Evolutionary conservation across 805 yeast species (phyloP).

Genomic region (Myxozyma udenii): DNA sequence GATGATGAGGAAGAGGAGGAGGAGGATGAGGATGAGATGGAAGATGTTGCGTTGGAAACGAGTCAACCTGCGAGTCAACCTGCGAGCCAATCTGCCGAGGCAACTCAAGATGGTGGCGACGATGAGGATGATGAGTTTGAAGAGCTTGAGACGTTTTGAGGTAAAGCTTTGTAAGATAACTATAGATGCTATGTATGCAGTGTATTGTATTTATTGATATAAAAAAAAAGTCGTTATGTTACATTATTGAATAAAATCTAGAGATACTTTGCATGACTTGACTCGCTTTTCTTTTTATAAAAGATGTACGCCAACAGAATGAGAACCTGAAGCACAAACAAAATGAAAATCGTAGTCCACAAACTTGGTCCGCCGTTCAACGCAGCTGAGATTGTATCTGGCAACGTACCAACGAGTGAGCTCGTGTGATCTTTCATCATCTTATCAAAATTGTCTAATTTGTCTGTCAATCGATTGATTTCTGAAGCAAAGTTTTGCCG

Average conservation of each 20-base stretch:
- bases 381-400: conserved; percentile 33
- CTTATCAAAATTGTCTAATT: conserved; percentile 22
- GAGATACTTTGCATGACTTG: conserved; percentile 25
- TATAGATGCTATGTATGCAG: too few relatives aligned
- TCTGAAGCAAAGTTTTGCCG: conserved; percentile 26
- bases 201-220: too few relatives aligned
- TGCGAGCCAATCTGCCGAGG: background rate
- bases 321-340: conserved; percentile 33
- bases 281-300: conserved; percentile 32
- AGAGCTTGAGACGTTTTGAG: conserved; percentile 18
- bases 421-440: conserved; percentile 34
- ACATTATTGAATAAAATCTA: background rate
- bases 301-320: conserved; percentile 35
- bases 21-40: conserved; percentile 36
- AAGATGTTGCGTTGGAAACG: conserved; percentile 14
- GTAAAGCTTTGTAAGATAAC: too few relatives aligned
- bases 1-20: conserved; percentile 39
- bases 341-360: conserved; percentile 32
- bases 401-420: conserved; percentile 31
- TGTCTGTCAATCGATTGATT: conserved; percentile 20
- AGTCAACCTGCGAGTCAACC: background rate
- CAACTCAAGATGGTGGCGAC: conserved; percentile 32
- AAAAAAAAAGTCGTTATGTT: background rate
- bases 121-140: conserved; percentile 35
- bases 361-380: conserved; percentile 34